phyloP scores from a whole-genome alignment of 2,329 filamentous ascomycete species.

The Pleurostoma richardsiae region DNA sequence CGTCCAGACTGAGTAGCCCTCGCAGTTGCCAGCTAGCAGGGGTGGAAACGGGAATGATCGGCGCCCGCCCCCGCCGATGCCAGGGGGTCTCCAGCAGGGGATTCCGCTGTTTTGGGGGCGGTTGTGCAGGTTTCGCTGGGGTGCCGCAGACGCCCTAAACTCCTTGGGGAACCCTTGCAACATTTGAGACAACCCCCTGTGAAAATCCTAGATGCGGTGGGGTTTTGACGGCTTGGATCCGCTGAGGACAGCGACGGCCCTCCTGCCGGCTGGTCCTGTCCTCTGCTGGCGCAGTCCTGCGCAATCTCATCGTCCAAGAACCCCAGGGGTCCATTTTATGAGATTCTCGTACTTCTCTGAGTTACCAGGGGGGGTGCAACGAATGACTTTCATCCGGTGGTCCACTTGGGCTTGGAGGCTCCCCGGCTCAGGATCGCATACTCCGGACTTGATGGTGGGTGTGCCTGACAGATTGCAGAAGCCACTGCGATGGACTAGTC shows the following conservation, averaged over 20 bases:
- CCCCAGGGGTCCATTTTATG: not conserved
- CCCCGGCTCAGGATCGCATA: too few relatives aligned
- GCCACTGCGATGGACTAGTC: not conserved
- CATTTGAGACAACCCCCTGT: conserved; percentile 27
- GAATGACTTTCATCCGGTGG: too few relatives aligned
- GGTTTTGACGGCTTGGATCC: not conserved
- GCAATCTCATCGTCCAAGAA: not conserved
- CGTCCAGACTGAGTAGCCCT: not conserved
- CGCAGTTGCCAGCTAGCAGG: not conserved
- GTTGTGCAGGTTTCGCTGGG: conserved; percentile 2
- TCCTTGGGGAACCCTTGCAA: conserved; percentile 25
- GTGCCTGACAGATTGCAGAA: not conserved
- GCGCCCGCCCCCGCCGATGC: conserved; percentile 4
- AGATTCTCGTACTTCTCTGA: not conserved
- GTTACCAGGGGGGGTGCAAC: not conserved
- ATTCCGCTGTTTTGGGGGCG: conserved; percentile 3
- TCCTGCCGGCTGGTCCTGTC: not conserved
- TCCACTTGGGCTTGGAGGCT: too few relatives aligned
- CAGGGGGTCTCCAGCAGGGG: conserved; percentile 2
- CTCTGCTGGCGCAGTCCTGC: not conserved
- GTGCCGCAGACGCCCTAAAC: not conserved
- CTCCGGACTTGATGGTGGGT: too few relatives aligned
- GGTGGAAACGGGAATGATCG: not conserved
- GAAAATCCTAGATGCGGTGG: not conserved
- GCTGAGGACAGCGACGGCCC: not conserved